Conservation (phyloP, 2,329 filamentous ascomycete genomes). For the Decorospora gaudefroyi region DNA sequence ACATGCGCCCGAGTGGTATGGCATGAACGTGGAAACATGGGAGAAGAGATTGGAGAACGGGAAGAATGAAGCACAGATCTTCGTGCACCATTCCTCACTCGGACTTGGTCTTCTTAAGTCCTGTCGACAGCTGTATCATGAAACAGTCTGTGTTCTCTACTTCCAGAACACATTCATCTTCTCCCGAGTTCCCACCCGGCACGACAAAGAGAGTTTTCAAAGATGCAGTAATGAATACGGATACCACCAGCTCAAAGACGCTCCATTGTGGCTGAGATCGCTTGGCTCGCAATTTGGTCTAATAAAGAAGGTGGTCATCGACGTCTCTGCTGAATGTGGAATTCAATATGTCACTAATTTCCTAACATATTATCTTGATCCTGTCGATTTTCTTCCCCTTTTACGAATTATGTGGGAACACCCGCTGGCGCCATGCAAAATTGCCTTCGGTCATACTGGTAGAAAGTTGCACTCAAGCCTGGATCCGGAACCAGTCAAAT, state of each 20-base stretch:
- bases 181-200: not conserved
- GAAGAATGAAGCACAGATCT: not conserved
- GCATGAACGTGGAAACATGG: not conserved
- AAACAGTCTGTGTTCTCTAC: not conserved
- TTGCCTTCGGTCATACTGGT: not conserved
- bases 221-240: not conserved
- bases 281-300: not conserved
- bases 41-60: not conserved
- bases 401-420: not conserved
- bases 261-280: not conserved
- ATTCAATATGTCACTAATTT: too few relatives aligned
- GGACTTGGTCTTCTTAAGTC: not conserved
- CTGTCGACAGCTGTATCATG: constrained; percentile 2
- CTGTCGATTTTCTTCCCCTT: not conserved
- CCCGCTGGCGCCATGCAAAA: not conserved
- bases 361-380: not conserved
- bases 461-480: too few relatives aligned
- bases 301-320: not conserved
- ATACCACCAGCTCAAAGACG: not conserved
- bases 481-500: too few relatives aligned
- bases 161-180: not conserved
- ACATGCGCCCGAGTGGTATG: not conserved
- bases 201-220: not conserved
- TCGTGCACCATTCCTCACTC: not conserved
- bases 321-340: not conserved